Base-by-base conservation (phyloP, 768 basidiomycete genomes). In the Serendipita sp. region DNA sequence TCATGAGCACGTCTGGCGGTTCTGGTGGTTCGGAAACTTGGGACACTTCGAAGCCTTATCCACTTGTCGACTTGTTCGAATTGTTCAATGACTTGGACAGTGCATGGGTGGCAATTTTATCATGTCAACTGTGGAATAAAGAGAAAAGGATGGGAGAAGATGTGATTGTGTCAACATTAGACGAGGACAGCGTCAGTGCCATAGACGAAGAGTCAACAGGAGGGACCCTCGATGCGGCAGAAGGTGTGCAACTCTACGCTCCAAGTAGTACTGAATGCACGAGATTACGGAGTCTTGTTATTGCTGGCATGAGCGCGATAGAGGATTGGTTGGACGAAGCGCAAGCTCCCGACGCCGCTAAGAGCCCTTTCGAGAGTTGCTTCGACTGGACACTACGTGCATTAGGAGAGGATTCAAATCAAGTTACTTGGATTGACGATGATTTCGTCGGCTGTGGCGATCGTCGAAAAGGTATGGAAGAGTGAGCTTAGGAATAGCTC, bases 21-120 rank as follows among this genome's bases (percentile, higher is more conserved):
- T 24, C 68, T 78, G 64, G 76, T 77, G 70, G 75, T 73, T 64
- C 70, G 71, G 34, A 74, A 72, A 68, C 70, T 69, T 68, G 72
- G 71, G 48, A 75, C 79, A 67, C 48, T 18, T 7, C 18, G 18
- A 51, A 51, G 30, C 18, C 5, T 51, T 60, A 60, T 60, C 56
- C 56, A 60, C 35, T 60, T 10, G 28, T 60, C 56, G 56, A 60
- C 24, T 28, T 60, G 16, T 60, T 28, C 35, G 56, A 60, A 28
- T 10, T 35, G 5, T 35, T 60, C 16, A n/a, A 15, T 7, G 56
- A 60, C 16, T 35, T 60, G 34, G 56, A 60, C n/a, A 24, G 35
- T 60, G 56, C 56, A 35, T 60, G 56, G 56, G 7, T 35, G 16
- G 56, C 56, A n/a, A 35, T 60, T 16, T 10, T 60, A 16, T 60